These are phyloP conservation scores for Lactarius trivialis DNA, from an alignment of 768 basidiomycete genomes.

Conservation along the genomic window DNA sequence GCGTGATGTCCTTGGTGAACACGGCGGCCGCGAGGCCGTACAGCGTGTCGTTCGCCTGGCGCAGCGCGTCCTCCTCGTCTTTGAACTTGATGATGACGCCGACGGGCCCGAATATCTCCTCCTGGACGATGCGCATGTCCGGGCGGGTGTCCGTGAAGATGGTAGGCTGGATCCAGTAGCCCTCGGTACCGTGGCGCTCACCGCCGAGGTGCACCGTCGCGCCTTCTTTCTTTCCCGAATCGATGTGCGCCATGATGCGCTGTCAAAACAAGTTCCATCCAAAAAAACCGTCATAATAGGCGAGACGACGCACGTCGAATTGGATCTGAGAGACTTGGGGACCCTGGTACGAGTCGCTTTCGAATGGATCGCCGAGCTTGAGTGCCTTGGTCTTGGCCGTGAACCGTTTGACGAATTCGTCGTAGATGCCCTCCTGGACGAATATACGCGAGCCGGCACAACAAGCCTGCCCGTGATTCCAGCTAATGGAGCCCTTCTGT, in stretches of 20 bases:
- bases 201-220: conserved; percentile 56
- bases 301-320: conserved; percentile 51
- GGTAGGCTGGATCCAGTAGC: conserved; percentile 59
- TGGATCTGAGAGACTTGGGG: conserved; percentile 75
- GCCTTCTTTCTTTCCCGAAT: conserved; percentile 51
- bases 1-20: conserved; percentile 72
- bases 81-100: conserved; percentile 63
- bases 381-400: conserved; percentile 45
- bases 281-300: too few relatives aligned
- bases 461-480: conserved; percentile 73
- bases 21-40: conserved; percentile 88
- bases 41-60: conserved; percentile 74
- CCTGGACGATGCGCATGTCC: conserved; percentile 51
- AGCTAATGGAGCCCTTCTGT: conserved; percentile 32
- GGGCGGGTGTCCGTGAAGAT: conserved; percentile 52
- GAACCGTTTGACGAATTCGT: conserved; percentile 61
- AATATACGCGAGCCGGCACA: conserved; percentile 77
- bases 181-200: conserved; percentile 44
- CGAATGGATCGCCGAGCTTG: conserved; percentile 71
- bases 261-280: too few relatives aligned
- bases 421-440: conserved; percentile 75
- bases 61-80: conserved; percentile 53
- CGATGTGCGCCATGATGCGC: conserved; percentile 58
- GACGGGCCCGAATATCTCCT: conserved; percentile 68
- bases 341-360: conserved; percentile 54